Evolutionary conservation across 305 asterid genomes (phyloP), one percentile per base, ranked within the genome.

Genomic region (Solanum hybrid): DNA sequence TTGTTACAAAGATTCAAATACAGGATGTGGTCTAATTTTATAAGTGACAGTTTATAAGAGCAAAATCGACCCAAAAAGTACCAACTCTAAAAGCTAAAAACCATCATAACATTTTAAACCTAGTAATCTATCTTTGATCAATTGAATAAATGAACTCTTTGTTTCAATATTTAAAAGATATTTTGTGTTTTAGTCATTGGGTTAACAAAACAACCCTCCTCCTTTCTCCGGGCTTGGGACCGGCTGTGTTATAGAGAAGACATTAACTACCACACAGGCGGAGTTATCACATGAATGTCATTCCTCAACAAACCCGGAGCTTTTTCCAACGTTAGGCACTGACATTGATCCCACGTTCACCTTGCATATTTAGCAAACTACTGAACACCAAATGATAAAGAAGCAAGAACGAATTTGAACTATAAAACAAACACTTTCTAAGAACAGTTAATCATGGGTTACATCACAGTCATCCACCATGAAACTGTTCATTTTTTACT

Each of bases 191-290:
- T 22, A 83, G 87, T 45, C 38, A 51, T 51, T 84, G 76, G 88
- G 88, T 85, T 22, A 85, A 57, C 51, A 85, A 85, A 85, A 85
- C 41, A 33, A 85, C 88, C 88, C 88, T 85, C 88, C 88, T 85
- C 88, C 88, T 85, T 85, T 85, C 32, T 85, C 88, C 88, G 88
- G 88, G 88, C 88, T 85, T 85, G 88, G 88, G 88, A 85, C 88
- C 88, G 78, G 88, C 78, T 85, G 88, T 85, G 88, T 85, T 84
- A 22, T 57, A 85, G 78, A 85, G 88, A 85, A 57, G 77, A 85
- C 77, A 85, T 75, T 57, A 85, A 85, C 77, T 85, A 85, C 77
- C 31, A 85, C 88, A 85, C 45, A 85, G 88, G 88, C 88, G 88
- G 88, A 57, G 88, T 85, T 85, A 85, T 85, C 88, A 32, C 78